Base-by-base conservation (phyloP, 257 asterid genomes). In the Perilla frutescens region DNA sequence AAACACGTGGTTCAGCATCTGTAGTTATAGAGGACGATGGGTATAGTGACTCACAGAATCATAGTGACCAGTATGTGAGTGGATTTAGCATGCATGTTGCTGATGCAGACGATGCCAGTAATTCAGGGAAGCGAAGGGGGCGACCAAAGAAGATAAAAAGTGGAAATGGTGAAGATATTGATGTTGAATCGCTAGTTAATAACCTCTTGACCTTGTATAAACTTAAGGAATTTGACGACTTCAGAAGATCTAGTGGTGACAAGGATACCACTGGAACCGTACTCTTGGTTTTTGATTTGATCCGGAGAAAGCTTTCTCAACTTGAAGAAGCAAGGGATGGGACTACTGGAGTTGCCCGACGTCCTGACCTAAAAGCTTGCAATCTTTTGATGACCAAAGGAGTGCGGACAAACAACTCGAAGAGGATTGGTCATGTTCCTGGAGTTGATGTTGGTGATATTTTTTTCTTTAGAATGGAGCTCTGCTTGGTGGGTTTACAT, bases 381-480 rank as follows among this genome's bases (percentile, higher is more conserved):
- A 73, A 70, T 71, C 79, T 84, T 71, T 53, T 94, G 89, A 90
- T 87, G 87, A 81, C 83, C 29, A 90, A 84, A 76, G 98, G 96
- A 48, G 75, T 80, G 40, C 87, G 99, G 29, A 87, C 98, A 13
- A 94, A 94, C 77, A 70, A 39, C 36, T 3, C 67, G 1, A 94
- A 90, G 83, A 84, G 91, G 87, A 69, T 86, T 40, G 99, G 99
- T 10, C 85, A 81, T 71, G 92, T 88, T 4, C 96, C 96, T 3
- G 99, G 99, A 47, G 72, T 94, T 66, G 96, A 85, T 53, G 82
- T 94, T 32, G 99, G 98, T 1, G 98, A 91, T 78, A 90, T 94
- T 11, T 94, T 94, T 77, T 94, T 84, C 80, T 85, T 94, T 54
- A 80, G 99, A 79, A 91, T 91, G 96, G 98, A 93, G 79, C 72